These are phyloP conservation scores for Colletotrichum neosansevieriae DNA, from an alignment of 2,329 filamentous ascomycete genomes.

Conservation along the genomic window DNA sequence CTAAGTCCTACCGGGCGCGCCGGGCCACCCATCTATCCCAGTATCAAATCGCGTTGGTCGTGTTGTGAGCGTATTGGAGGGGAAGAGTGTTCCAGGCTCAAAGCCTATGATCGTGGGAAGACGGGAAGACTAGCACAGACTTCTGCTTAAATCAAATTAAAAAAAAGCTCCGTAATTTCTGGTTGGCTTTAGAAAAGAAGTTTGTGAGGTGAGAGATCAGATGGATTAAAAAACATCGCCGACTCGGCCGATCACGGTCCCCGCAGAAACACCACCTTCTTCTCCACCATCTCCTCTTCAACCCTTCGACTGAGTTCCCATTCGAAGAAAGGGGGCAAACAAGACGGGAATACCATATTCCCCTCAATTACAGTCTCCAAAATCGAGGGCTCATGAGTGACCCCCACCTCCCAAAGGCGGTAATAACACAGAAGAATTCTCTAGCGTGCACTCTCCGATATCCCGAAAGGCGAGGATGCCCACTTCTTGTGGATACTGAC, in stretches of 20 bases:
- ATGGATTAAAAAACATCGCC: background rate
- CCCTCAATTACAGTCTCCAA: background rate
- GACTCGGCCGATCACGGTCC: conserved; percentile 2
- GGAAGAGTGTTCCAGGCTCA: conserved; percentile 11
- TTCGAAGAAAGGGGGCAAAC: background rate
- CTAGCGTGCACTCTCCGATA: conserved; percentile 15
- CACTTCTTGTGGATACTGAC: conserved; percentile 2
- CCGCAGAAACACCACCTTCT: background rate
- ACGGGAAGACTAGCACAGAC: background rate
- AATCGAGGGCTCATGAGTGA: background rate
- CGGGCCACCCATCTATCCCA: background rate
- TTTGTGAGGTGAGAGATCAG: background rate
- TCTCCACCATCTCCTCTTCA: background rate
- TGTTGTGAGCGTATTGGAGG: conserved; percentile 8
- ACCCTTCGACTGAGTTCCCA: too few species aligned
- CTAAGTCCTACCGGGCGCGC: background rate
- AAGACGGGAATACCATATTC: background rate
- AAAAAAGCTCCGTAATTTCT: background rate
- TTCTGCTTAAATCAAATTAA: background rate
- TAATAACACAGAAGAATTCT: conserved; percentile 1
- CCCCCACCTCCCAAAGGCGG: background rate
- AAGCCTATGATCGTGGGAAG: conserved; percentile 11
- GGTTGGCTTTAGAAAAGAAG: background rate
- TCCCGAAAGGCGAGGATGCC: conserved; percentile 8
- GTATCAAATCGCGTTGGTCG: background rate